Conservation (phyloP, 257 asterid genomes). For the Gardenia jasminoides region DNA sequence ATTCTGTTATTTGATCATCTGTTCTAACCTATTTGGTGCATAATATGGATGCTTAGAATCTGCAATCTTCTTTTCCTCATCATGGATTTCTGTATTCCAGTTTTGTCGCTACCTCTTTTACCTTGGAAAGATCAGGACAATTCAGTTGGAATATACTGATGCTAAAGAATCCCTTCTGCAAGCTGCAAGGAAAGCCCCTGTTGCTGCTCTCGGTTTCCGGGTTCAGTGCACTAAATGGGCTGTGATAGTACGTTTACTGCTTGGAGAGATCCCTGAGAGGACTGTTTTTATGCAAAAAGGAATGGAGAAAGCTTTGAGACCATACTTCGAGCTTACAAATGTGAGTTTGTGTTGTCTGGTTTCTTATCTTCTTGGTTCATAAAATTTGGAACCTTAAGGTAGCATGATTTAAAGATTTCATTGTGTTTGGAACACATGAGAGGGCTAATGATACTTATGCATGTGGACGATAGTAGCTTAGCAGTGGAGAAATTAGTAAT, state of each 20-base stretch:
- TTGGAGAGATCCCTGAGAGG: slow-evolving; percentile 96
- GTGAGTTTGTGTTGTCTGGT: slow-evolving; percentile 40
- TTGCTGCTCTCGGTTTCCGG: slow-evolving; percentile 83
- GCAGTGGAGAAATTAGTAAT: not conserved
- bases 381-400: not conserved
- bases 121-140: slow-evolving; percentile 92
- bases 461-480: not conserved
- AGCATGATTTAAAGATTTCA: not conserved
- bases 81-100: slow-evolving; percentile 36
- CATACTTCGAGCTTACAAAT: slow-evolving; percentile 94
- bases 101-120: slow-evolving; percentile 91
- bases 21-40: not conserved
- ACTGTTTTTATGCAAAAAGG: slow-evolving; percentile 95
- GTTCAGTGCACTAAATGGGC: slow-evolving; percentile 94
- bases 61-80: slow-evolving; percentile 3
- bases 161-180: slow-evolving; percentile 94
- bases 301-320: slow-evolving; percentile 87
- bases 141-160: slow-evolving; percentile 94
- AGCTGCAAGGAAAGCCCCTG: slow-evolving; percentile 93
- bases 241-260: slow-evolving; percentile 82
- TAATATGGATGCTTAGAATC: not conserved
- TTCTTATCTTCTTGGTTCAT: not conserved
- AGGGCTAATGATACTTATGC: not conserved
- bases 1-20: not conserved
- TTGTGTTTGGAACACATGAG: not conserved